These are phyloP conservation scores for Aspergillus kassunensis DNA, from an alignment of 495 filamentous ascomycete genomes.

Conservation along the genomic window DNA sequence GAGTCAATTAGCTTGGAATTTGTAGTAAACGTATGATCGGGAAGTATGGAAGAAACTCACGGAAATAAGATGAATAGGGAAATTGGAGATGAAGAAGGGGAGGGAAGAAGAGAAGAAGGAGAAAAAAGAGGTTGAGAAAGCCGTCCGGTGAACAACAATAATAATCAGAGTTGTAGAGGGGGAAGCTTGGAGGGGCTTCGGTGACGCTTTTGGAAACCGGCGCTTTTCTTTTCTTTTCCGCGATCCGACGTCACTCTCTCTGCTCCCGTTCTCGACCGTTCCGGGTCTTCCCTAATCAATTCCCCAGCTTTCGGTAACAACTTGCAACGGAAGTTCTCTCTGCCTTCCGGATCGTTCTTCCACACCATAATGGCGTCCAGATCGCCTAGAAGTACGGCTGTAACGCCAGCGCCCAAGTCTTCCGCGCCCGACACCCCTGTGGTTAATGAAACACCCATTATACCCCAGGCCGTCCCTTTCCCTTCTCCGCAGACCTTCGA, in stretches of 20 bases:
- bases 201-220: slow-evolving; percentile 37
- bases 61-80: not conserved
- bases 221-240: slow-evolving; percentile 6
- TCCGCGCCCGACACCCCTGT: slow-evolving; percentile 40
- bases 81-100: slow-evolving; percentile 10
- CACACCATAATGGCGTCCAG: slow-evolving; percentile 32
- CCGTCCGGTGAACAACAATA: slow-evolving; percentile 5
- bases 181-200: slow-evolving; percentile 27
- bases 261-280: slow-evolving; percentile 21
- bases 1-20: slow-evolving; percentile 31
- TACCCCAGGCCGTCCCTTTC: slow-evolving; percentile 49
- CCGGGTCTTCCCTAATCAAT: slow-evolving; percentile 42
- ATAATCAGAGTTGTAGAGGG: not conserved
- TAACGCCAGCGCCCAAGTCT: slow-evolving; percentile 37
- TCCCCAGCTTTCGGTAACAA: slow-evolving; percentile 23
- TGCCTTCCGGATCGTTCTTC: not conserved
- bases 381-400: slow-evolving; percentile 36
- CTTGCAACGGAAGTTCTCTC: too few species aligned
- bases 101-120: slow-evolving; percentile 20
- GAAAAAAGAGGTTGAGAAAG: not conserved
- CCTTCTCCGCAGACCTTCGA: slow-evolving; percentile 66
- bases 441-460: slow-evolving; percentile 31
- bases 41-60: not conserved
- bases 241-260: slow-evolving; percentile 33
- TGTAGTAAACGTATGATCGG: slow-evolving; percentile 14